These are phyloP conservation scores for Corinectria fuckeliana DNA, from an alignment of 2,329 filamentous ascomycete genomes.

Conservation along the genomic window DNA sequence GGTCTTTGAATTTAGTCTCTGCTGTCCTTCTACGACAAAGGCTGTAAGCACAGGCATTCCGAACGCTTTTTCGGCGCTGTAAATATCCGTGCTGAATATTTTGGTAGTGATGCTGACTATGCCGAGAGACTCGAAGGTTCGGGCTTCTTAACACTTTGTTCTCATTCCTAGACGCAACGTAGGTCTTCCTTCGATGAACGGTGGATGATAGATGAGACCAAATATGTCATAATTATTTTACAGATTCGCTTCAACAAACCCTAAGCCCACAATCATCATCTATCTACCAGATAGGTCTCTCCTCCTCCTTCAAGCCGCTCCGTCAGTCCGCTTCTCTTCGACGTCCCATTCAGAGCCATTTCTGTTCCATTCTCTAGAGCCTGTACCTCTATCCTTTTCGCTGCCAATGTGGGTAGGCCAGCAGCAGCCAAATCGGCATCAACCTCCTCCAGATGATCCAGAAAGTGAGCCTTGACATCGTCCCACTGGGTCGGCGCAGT, in stretches of 20 bases:
- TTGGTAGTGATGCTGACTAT: neutral
- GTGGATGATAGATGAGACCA: too few species aligned
- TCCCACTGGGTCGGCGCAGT: conserved; percentile 7
- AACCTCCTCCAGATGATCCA: conserved; percentile 11
- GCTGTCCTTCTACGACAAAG: conserved; percentile 42
- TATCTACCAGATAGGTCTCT: too few species aligned
- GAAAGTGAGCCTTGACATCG: conserved; percentile 6
- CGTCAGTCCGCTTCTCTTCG: neutral
- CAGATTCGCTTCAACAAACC: neutral
- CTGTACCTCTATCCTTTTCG: neutral
- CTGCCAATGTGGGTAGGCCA: neutral
- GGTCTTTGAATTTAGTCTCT: conserved; percentile 52
- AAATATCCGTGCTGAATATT: neutral
- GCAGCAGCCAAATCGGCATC: conserved; percentile 8
- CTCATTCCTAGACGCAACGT: too few species aligned
- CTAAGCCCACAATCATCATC: too few species aligned
- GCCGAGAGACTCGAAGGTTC: neutral
- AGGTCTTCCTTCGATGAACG: too few species aligned
- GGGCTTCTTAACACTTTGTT: too few species aligned
- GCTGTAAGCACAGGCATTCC: neutral
- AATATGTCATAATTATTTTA: neutral
- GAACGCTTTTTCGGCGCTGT: neutral
- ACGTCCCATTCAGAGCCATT: neutral
- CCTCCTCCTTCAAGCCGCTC: neutral
- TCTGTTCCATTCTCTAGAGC: neutral